Evolutionary conservation across 805 yeast genomes (phyloP).

Genomic region (Isabelozyma pseudorhagii): DNA sequence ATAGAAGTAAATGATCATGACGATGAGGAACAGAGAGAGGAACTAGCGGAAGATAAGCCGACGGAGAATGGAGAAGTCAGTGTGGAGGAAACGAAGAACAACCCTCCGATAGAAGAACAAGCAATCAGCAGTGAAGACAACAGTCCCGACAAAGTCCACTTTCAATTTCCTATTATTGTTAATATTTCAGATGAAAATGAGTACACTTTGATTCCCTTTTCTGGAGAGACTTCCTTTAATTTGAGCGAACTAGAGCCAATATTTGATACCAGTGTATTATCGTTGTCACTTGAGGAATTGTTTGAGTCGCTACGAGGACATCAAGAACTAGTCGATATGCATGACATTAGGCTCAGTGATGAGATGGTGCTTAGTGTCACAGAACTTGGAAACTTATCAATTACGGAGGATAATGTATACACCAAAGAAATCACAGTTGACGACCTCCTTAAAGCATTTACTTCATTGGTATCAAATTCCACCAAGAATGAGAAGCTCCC

Average conservation of each 20-base stretch:
- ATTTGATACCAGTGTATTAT: conserved; percentile 12
- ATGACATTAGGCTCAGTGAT: conserved; percentile 18
- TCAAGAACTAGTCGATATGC: conserved; percentile 23
- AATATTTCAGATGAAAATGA: conserved; percentile 14
- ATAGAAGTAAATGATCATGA: conserved; percentile 22
- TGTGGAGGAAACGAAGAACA: conserved; percentile 12
- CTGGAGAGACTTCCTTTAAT: conserved; percentile 3
- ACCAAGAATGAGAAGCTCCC: conserved; percentile 3
- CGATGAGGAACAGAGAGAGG: conserved; percentile 6
- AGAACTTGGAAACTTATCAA: conserved; percentile 20
- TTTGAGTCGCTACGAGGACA: conserved; percentile 22
- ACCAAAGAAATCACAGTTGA: conserved; percentile 18
- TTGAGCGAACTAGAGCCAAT: conserved; percentile 21
- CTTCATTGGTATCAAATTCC: conserved; percentile 12
- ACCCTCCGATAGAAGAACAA: conserved; percentile 23
- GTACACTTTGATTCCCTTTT: conserved; percentile 20
- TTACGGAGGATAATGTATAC: conserved; percentile 32
- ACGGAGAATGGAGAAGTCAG: neutral
- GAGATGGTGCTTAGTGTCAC: conserved; percentile 26
- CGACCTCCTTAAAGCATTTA: conserved; percentile 24
- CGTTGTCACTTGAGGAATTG: conserved; percentile 19
- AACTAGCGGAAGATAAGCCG: conserved; percentile 9
- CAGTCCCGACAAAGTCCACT: neutral
- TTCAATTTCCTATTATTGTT: conserved; percentile 18
- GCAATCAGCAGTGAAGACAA: conserved; percentile 1